Base-by-base conservation (phyloP, 225 moss, liverwort and hornwort species). In the Straminergon stramineum region DNA sequence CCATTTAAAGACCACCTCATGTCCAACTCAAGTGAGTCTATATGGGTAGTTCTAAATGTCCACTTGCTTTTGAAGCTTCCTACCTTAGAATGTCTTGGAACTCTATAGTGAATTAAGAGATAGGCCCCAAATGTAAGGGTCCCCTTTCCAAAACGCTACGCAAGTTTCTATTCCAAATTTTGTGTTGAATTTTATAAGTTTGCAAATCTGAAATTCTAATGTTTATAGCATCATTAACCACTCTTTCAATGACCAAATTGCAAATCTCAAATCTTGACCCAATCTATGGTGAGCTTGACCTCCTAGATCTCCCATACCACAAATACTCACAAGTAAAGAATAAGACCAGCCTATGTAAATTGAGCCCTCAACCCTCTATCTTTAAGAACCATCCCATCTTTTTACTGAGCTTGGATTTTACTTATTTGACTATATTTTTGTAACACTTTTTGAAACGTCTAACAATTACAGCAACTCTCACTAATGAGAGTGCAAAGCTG, bases 271-370 rank as follows among this genome's bases (percentile, higher is more conserved):
- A 48, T 48, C 48, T 48, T 48, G 9, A 48, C 48, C 48, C 48
- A 48, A 9, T 48, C 48, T 18, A 12, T 19, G 2, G 31, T 7
- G 2, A 51, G 11, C 2, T 45, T 45, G 7, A 1, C 11, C 11
- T 75, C 31, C 7, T 45, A 31, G 1, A 51, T 75, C 51, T 31
- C 7, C 7, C 4, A 11, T 2, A 48, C 5, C 0, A 1, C 0
- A 31, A 0, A 51, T 1, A 48, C 0, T 1, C 0, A 11, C 0
- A 48, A 48, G 11, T 11, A 48, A 12, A 26, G 48, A 10, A 31
- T 9, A 45, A 17, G 10, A 0, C 10, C 6, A 74, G 6, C 30
- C 4, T 75, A 18, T 75, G 18, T 18, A 48, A 75, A 48, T 43
- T 75, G 75, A 48, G 4, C 7, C 48, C 1, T 17, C 11, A 74